These are phyloP conservation scores for Geosmithia morbida DNA, from an alignment of 2,329 filamentous ascomycete genomes.

Conservation along the genomic window DNA sequence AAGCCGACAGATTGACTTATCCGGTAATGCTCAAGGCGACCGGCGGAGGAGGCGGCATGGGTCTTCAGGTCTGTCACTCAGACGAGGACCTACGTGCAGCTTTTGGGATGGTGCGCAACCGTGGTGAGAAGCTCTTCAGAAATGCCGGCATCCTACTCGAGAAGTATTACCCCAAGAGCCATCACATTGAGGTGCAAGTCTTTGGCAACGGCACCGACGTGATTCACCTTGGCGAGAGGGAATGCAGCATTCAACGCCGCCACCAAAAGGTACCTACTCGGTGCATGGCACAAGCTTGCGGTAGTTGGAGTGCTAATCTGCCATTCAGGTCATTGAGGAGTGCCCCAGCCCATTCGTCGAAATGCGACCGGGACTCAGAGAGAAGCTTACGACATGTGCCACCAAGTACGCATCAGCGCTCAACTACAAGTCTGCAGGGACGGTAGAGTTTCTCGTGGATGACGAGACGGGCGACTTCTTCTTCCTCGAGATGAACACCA, in stretches of 20 bases:
- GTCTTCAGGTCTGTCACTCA: conserved; percentile 19
- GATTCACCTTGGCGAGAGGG: conserved; percentile 26
- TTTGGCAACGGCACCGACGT: conserved; percentile 29
- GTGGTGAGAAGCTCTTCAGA: conserved; percentile 12
- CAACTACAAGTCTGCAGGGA: conserved; percentile 25
- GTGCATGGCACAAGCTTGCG: too few species aligned
- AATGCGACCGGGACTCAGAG: conserved; percentile 10
- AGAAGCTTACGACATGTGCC: conserved; percentile 20
- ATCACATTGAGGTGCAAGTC: conserved; percentile 36
- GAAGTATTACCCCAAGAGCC: conserved; percentile 21
- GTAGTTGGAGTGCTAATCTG: too few species aligned
- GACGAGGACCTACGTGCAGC: not conserved
- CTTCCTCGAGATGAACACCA: conserved; percentile 26
- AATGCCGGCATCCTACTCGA: conserved; percentile 22
- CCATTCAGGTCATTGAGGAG: conserved; percentile 26
- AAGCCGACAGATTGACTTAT: conserved; percentile 15
- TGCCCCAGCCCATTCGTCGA: conserved; percentile 15
- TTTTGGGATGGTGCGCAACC: not conserved
- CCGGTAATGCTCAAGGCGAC: conserved; percentile 31
- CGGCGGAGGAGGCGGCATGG: conserved; percentile 30
- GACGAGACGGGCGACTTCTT: conserved; percentile 14
- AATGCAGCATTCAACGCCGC: conserved; percentile 34
- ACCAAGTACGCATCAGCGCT: conserved; percentile 18
- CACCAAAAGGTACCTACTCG: conserved; percentile 24
- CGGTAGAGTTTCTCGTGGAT: conserved; percentile 25